A percentile compares a stretch with the other conserved stretches of the same genome.
These are phyloP conservation scores for Pleurotus cornucopiae DNA, from an alignment of 768 basidiomycete species.

Conservation along the genomic window DNA sequence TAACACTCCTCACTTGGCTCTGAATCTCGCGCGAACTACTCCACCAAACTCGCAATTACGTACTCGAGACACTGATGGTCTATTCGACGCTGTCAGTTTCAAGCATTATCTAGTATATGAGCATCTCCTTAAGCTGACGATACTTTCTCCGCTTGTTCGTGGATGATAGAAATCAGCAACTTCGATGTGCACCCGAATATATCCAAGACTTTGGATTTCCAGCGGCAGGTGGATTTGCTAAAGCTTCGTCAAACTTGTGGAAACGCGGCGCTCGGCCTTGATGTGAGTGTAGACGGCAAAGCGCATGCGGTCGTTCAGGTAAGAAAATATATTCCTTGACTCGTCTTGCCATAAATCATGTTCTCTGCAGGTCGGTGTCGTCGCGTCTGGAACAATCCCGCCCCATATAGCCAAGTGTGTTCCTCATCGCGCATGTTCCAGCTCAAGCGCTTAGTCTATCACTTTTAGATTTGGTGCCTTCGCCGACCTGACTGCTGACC, in stretches of 20 bases:
- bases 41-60: background rate
- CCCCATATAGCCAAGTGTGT: background rate
- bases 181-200: slow-evolving; percentile 1
- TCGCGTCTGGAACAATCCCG: background rate
- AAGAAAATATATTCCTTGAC: too few species aligned
- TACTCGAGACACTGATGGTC: background rate
- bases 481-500: slow-evolving; percentile 2
- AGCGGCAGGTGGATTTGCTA: background rate
- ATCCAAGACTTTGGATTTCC: slow-evolving; percentile 1
- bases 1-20: background rate
- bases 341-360: background rate
- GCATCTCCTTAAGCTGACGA: too few species aligned
- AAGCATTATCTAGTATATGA: too few species aligned
- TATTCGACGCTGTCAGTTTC: background rate
- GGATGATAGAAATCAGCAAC: background rate
- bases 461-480: background rate
- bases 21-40: background rate
- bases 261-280: background rate
- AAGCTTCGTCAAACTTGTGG: slow-evolving; percentile 2
- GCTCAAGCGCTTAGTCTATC: too few species aligned
- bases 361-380: background rate
- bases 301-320: slow-evolving; percentile 2
- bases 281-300: background rate
- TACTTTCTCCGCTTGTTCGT: too few species aligned
- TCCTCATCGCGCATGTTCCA: too few species aligned